A percentile compares a stretch with the other conserved stretches of the same genome.
Evolutionary conservation across 2,329 filamentous ascomycete genomes (phyloP).

Genomic region (Cryphonectria carpinicola): DNA sequence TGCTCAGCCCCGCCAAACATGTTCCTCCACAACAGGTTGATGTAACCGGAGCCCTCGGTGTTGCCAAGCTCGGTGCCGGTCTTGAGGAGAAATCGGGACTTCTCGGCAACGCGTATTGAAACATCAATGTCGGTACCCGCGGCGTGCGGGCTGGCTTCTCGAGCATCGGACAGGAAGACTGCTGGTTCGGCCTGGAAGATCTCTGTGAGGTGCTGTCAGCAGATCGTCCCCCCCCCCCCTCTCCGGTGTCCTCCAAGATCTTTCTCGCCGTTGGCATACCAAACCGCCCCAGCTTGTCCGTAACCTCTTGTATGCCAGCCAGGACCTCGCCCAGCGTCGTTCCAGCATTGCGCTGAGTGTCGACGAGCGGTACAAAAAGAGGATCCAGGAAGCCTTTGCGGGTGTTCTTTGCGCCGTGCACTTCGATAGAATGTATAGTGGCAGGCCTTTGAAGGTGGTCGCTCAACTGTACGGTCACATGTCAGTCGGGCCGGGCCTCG

Average conservation of each 20-base stretch:
- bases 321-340: constrained; percentile 84
- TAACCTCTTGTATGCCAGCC: constrained; percentile 69
- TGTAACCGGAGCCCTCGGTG: constrained; percentile 90
- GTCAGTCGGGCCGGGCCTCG: constrained; percentile 12
- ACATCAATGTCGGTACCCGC: constrained; percentile 81
- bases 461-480: constrained; percentile 59
- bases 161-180: constrained; percentile 79
- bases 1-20: constrained; percentile 93
- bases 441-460: constrained; percentile 86
- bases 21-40: constrained; percentile 85
- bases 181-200: constrained; percentile 85
- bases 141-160: constrained; percentile 68
- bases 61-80: constrained; percentile 95
- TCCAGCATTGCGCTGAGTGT: constrained; percentile 64
- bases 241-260: background rate
- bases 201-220: constrained; percentile 52
- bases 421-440: constrained; percentile 81
- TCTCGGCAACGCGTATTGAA: constrained; percentile 76
- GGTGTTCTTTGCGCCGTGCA: constrained; percentile 85
- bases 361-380: constrained; percentile 77
- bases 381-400: constrained; percentile 80
- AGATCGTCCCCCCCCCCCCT: background rate
- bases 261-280: constrained; percentile 56
- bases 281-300: constrained; percentile 77
- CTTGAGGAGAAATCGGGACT: constrained; percentile 83